Evolutionary conservation across 2,329 filamentous ascomycete genomes (phyloP).

Genomic region (Orbilia blumenaviensis): DNA sequence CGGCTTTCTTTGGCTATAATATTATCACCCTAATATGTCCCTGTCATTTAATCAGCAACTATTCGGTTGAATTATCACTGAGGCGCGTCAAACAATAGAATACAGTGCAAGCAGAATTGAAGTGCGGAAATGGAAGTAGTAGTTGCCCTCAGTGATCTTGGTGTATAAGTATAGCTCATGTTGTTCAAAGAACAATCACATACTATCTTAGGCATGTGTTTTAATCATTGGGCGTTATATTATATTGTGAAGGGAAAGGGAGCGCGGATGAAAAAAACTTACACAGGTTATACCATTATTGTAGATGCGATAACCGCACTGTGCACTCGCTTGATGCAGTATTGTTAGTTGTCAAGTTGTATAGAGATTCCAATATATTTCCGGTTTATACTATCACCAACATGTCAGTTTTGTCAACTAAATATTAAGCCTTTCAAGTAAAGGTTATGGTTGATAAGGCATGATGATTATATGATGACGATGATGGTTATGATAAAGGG

Average conservation of each 20-base stretch:
- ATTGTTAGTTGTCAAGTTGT: too few relatives aligned
- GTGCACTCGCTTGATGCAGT: too few relatives aligned
- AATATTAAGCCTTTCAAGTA: too few relatives aligned
- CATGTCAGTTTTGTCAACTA: too few relatives aligned
- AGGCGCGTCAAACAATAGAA: too few relatives aligned
- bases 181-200: constrained; percentile 67
- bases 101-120: background rate
- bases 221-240: constrained; percentile 70
- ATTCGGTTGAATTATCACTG: too few relatives aligned
- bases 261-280: background rate
- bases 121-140: background rate
- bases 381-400: background rate
- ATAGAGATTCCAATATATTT: background rate
- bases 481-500: too few relatives aligned
- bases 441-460: too few relatives aligned
- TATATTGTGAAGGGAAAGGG: background rate
- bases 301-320: too few relatives aligned
- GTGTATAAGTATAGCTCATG: constrained; percentile 70
- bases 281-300: background rate
- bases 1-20: too few relatives aligned
- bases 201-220: constrained; percentile 74
- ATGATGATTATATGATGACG: too few relatives aligned
- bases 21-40: background rate
- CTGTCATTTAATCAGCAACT: background rate
- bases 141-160: constrained; percentile 74